Evolutionary conservation across 768 basidiomycete genomes (phyloP), one percentile per base, ranked within the genome.

Genomic region (Lyophyllum atratum): DNA sequence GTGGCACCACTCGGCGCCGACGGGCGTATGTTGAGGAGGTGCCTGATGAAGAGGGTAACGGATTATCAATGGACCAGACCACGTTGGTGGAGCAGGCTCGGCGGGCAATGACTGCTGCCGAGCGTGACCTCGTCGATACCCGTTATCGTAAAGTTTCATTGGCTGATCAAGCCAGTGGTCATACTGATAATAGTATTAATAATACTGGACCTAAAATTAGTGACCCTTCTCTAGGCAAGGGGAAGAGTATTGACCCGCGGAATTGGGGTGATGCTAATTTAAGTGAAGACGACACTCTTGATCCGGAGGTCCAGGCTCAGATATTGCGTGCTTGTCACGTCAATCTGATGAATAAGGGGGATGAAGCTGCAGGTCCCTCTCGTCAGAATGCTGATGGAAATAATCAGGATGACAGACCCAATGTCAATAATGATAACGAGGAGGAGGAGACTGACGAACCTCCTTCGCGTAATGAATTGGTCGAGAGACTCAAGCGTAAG

Each of bases 241-340:
- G 61, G 2, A 68, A 68, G 37, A 43, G 22, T 1, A 22, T 45
- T 4, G 61, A 64, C 33, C 63, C 63, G 0, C 21, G 50, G 1
- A 66, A 68, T 34, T 68, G 65, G 65, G 63, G 66, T 0, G 28
- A 44, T 2, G 17, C 53, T 7, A 17, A 49, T 12, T 17, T 59
- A 1, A 37, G 33, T 9, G 52, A 42, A 14, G 44, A 47, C 28
- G 51, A 52, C 6, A 46, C 56, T 17, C 46, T 62, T 3, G 34
- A 52, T 3, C 61, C 61, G 1, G 48, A 49, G 22, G 31, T 49
- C 2, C 48, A 49, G 48, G 48, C 4, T 2, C 48, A 49, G 29
- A 49, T 49, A 5, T 11, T 49, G 3, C 19, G 26, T 25, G n/a
- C 22, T 1, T 33, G n/a, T 26, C 11, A 46, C 14, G 45, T 21